phyloP scores from a whole-genome alignment of 129 eudicot species.

The Logfia minima region DNA sequence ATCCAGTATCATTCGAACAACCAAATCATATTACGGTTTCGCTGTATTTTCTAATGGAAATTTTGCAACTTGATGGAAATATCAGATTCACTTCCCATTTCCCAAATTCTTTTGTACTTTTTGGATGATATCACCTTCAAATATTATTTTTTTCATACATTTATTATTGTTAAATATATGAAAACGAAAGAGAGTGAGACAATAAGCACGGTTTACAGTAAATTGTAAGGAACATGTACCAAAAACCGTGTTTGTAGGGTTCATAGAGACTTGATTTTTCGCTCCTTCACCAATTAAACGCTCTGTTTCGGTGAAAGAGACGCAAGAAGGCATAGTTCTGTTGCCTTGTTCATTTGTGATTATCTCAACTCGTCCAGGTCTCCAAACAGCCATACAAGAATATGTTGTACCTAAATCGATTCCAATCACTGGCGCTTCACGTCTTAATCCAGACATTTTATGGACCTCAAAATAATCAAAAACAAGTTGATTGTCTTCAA shows the following conservation, averaged over 20 bases:
- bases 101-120: no score
- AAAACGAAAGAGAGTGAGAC: neutral
- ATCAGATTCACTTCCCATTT: neutral
- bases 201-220: no score
- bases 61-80: no score
- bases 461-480: no score
- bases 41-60: no score
- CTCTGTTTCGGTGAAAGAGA: constrained; percentile 57
- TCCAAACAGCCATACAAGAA: constrained; percentile 63
- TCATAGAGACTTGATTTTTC: neutral
- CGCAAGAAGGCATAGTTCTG: constrained; percentile 56
- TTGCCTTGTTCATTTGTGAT: constrained; percentile 64
- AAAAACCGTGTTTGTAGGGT: constrained; percentile 8
- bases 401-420: constrained; percentile 65
- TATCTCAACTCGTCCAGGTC: constrained; percentile 57
- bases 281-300: neutral
- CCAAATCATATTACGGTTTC: neutral
- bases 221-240: neutral
- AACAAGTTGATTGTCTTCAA: no score
- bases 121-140: neutral
- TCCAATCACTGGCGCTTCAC: constrained; percentile 37
- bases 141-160: neutral
- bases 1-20: neutral
- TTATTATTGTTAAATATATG: neutral
- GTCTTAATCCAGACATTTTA: neutral